phyloP scores from a whole-genome alignment of 208 protist species.

The Crithidia brevicula region DNA sequence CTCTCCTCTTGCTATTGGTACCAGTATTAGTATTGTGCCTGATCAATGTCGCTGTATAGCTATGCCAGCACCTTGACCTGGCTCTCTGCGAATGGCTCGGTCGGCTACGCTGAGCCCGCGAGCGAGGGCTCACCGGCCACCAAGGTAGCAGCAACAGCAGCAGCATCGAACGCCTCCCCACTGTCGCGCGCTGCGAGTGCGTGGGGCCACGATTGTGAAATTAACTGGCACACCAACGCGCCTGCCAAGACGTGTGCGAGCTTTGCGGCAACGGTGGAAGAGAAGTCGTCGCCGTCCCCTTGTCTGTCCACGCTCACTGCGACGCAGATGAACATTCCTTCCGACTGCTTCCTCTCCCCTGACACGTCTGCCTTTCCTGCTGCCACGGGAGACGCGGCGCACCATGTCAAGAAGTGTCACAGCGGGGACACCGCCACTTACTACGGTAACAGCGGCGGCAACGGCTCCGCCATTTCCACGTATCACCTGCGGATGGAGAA shows the following conservation, averaged over 20 bases:
- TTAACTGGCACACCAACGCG: neutral
- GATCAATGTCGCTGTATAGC: slow-evolving; percentile 9
- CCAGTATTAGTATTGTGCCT: neutral
- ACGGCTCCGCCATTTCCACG: neutral
- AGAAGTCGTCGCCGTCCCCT: neutral
- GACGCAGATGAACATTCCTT: neutral
- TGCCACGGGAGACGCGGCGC: neutral
- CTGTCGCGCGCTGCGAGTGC: neutral
- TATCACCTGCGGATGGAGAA: neutral
- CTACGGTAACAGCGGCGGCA: slow-evolving; percentile 3
- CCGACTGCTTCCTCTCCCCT: neutral
- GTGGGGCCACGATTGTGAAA: neutral
- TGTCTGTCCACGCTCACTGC: neutral
- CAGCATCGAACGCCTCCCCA: neutral
- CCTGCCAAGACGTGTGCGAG: neutral
- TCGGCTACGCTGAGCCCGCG: too few species aligned
- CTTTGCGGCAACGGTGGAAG: neutral
- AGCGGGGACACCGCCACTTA: neutral
- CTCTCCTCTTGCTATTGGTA: too few species aligned
- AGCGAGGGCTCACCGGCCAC: too few species aligned
- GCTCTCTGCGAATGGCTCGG: neutral
- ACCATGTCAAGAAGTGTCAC: neutral
- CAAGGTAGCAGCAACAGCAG: neutral
- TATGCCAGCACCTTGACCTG: slow-evolving; percentile 7
- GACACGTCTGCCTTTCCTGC: neutral